Conservation (phyloP, 2,329 filamentous ascomycete genomes). For the Ophiostoma himal-ulmi region DNA sequence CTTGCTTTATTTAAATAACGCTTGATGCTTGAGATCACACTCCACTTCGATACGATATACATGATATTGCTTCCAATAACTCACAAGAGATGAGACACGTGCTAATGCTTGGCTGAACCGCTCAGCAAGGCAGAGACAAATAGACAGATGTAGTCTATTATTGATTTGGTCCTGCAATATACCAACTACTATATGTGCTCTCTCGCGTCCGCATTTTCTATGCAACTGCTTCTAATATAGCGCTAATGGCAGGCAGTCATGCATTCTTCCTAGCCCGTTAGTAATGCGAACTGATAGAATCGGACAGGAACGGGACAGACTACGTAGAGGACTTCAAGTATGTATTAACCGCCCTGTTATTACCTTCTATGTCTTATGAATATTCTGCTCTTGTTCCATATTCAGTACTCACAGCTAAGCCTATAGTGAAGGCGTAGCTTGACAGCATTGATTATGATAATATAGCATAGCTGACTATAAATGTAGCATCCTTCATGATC, state of each 20-base stretch:
- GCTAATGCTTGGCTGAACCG: neutral
- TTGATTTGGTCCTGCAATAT: neutral
- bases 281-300: neutral
- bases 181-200: neutral
- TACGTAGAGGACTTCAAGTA: neutral
- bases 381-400: neutral
- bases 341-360: neutral
- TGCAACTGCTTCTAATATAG: too few species aligned
- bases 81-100: conserved; percentile 4
- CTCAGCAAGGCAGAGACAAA: neutral
- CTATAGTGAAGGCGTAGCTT: neutral
- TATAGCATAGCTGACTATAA: neutral
- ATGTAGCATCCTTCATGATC: neutral
- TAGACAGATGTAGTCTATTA: neutral
- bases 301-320: neutral
- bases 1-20: neutral
- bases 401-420: neutral
- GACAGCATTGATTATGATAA: neutral
- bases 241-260: neutral
- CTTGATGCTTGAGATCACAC: neutral
- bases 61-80: neutral
- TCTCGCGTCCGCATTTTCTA: too few species aligned
- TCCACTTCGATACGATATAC: neutral
- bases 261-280: neutral
- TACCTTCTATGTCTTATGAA: neutral